Percentiles rank a stretch among this genome's conserved stretches.
Conservation (phyloP, 352 stramenopile species). For the Globisporangium polare region DNA sequence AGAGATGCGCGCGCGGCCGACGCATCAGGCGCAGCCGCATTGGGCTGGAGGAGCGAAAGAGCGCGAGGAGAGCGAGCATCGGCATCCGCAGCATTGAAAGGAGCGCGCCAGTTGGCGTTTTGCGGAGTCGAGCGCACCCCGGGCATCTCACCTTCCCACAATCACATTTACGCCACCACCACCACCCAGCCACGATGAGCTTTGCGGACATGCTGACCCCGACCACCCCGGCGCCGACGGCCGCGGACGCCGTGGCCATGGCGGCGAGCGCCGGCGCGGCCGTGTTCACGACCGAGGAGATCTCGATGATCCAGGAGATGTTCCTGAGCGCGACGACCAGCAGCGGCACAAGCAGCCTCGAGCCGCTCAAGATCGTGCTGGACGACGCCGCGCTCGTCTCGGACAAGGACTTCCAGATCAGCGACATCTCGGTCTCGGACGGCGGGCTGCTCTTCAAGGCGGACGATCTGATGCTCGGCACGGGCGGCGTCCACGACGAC, state of each 20-base stretch:
- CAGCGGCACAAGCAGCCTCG: not conserved
- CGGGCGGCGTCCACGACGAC: slow-evolving; percentile 18
- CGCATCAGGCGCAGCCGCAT: slow-evolving; percentile 1
- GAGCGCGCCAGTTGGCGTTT: slow-evolving; percentile 14
- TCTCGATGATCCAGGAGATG: slow-evolving; percentile 55
- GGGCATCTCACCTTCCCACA: not conserved
- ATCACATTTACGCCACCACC: not conserved
- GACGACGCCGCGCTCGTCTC: slow-evolving; percentile 10
- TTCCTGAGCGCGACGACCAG: slow-evolving; percentile 20
- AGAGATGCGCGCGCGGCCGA: slow-evolving; percentile 1
- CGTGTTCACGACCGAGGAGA: slow-evolving; percentile 45
- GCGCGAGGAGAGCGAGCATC: not conserved
- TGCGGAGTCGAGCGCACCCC: slow-evolving; percentile 9
- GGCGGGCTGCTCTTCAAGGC: slow-evolving; percentile 15
- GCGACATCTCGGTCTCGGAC: slow-evolving; percentile 35
- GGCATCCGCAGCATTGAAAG: slow-evolving; percentile 1
- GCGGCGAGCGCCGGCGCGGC: not conserved
- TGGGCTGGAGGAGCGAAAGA: not conserved
- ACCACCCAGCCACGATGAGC: slow-evolving; percentile 11
- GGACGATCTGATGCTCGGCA: slow-evolving; percentile 20
- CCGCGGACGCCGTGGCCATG: slow-evolving; percentile 7
- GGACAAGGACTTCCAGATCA: slow-evolving; percentile 36
- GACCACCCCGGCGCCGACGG: not conserved
- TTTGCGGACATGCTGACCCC: slow-evolving; percentile 12
- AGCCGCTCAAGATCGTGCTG: slow-evolving; percentile 14